Conservation (phyloP, 495 filamentous ascomycete species). For the Penicillium cosmopolitanum region DNA sequence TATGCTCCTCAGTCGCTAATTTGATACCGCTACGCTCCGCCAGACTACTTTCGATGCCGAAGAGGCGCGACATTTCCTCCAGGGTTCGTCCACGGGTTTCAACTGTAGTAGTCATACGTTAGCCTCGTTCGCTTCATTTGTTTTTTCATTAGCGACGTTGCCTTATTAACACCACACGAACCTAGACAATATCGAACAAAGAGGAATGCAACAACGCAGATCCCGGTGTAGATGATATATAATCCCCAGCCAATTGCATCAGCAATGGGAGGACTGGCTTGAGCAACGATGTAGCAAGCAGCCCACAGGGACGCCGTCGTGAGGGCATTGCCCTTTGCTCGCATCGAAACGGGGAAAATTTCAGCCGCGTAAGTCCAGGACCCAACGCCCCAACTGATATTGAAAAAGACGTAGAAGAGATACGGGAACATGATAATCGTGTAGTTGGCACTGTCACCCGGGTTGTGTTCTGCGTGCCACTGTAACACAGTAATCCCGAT, state of each 20-base stretch:
- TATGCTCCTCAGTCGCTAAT: conserved; percentile 10
- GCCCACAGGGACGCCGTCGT: conserved; percentile 35
- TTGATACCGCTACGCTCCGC: conserved; percentile 17
- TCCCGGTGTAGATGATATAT: conserved; percentile 69
- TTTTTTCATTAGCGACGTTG: not conserved
- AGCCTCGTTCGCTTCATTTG: not conserved
- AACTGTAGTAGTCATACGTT: conserved; percentile 8
- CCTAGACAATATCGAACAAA: conserved; percentile 34
- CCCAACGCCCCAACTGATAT: conserved; percentile 40
- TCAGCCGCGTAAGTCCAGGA: conserved; percentile 28
- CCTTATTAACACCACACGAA: conserved; percentile 7
- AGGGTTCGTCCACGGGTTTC: conserved; percentile 22
- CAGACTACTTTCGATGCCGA: conserved; percentile 25
- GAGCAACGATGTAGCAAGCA: conserved; percentile 57
- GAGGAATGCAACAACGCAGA: conserved; percentile 63
- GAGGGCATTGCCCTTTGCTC: conserved; percentile 33
- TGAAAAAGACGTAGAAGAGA: conserved; percentile 75
- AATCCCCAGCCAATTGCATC: conserved; percentile 67
- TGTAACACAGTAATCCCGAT: conserved; percentile 65
- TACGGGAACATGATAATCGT: conserved; percentile 74
- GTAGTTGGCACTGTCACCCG: conserved; percentile 60
- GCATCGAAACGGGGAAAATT: conserved; percentile 32
- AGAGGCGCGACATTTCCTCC: conserved; percentile 27
- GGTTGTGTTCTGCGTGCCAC: conserved; percentile 41
- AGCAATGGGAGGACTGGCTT: conserved; percentile 72